These are phyloP conservation scores for Trametes gibbosa DNA, from an alignment of 768 basidiomycete species.

Conservation along the genomic window DNA sequence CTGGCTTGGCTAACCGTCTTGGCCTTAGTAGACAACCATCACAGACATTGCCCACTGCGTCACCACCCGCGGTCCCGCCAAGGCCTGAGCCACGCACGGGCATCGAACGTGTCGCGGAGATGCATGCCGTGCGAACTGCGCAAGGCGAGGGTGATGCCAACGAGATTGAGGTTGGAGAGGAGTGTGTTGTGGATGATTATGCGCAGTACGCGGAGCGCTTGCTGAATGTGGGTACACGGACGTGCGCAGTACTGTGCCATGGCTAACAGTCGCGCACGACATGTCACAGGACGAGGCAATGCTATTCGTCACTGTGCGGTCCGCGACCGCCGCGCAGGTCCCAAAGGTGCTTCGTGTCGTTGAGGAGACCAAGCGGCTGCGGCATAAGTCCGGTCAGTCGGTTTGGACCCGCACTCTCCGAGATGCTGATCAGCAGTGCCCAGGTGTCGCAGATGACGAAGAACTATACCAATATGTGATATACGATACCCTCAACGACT, in stretches of 20 bases:
- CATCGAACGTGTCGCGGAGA: slow-evolving; percentile 65
- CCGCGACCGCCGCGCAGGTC: slow-evolving; percentile 59
- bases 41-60: slow-evolving; percentile 10
- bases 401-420: background rate
- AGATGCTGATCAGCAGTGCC: background rate
- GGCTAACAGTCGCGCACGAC: background rate
- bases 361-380: slow-evolving; percentile 73
- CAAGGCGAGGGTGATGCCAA: slow-evolving; percentile 59
- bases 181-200: slow-evolving; percentile 64
- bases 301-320: slow-evolving; percentile 73
- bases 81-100: slow-evolving; percentile 61
- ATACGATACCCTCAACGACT: slow-evolving; percentile 49
- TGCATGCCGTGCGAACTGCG: slow-evolving; percentile 50
- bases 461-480: slow-evolving; percentile 77
- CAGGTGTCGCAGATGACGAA: slow-evolving; percentile 50
- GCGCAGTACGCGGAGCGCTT: slow-evolving; percentile 63
- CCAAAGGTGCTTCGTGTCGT: slow-evolving; percentile 80
- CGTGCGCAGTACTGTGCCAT: background rate
- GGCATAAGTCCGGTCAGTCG: slow-evolving; percentile 65
- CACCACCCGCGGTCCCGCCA: slow-evolving; percentile 36
- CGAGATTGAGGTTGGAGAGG: slow-evolving; percentile 67
- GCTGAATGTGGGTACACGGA: slow-evolving; percentile 47
- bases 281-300: slow-evolving; percentile 69
- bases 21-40: slow-evolving; percentile 5
- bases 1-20: slow-evolving; percentile 1